Evolutionary conservation across 139 green algal species (phyloP).

Genomic region (Closterium sp.): DNA sequence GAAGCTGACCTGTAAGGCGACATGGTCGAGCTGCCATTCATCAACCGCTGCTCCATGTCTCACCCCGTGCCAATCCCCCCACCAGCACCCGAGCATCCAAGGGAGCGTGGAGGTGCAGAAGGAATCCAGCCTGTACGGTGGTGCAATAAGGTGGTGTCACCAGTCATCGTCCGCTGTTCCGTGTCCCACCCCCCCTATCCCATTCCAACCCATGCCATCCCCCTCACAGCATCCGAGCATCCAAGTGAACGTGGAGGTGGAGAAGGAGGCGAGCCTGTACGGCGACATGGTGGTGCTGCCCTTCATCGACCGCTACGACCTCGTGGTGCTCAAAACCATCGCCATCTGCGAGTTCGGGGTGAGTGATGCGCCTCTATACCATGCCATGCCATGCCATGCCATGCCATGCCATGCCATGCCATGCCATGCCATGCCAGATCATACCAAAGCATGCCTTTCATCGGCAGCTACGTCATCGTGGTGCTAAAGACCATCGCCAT

Average conservation of each 20-base stretch:
- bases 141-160: neutral
- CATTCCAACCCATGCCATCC: neutral
- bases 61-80: neutral
- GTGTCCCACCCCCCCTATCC: no score
- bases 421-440: no score
- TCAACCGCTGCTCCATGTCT: no score
- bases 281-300: slow-evolving; percentile 44
- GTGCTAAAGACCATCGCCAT: slow-evolving; percentile 43
- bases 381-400: no score
- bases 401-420: no score
- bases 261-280: slow-evolving; percentile 36
- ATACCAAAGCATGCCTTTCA: no score
- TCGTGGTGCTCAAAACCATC: slow-evolving; percentile 45
- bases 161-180: no score
- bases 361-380: neutral
- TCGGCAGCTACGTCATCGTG: slow-evolving; percentile 35
- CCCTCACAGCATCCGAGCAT: slow-evolving; percentile 33
- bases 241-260: slow-evolving; percentile 41
- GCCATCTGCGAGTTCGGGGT: slow-evolving; percentile 44
- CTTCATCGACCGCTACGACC: slow-evolving; percentile 44
- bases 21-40: neutral
- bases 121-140: neutral
- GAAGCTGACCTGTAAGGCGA: neutral
- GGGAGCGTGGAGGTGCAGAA: neutral
- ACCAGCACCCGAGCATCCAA: neutral